Conservation (phyloP, 2,329 filamentous ascomycete genomes). For the Calonectria montana region DNA sequence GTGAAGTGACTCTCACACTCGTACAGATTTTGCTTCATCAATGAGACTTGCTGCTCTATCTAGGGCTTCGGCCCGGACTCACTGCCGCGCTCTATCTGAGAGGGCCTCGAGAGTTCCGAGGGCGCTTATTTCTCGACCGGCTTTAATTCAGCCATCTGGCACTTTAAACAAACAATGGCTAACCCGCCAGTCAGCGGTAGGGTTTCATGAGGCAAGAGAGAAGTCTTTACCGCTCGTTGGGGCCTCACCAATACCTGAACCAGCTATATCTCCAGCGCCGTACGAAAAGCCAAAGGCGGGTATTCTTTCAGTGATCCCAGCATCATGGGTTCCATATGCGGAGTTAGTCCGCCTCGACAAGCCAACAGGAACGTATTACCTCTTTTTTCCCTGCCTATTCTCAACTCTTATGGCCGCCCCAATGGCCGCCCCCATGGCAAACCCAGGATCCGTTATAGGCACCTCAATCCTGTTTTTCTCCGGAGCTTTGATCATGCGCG, state of each 20-base stretch:
- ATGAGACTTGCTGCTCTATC: conserved; percentile 40
- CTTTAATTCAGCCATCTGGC: conserved; percentile 16
- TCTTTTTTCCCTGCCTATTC: conserved; percentile 88
- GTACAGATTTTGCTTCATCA: conserved; percentile 20
- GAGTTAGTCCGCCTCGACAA: conserved; percentile 86
- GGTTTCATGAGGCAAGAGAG: conserved; percentile 40
- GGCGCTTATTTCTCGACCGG: conserved; percentile 18
- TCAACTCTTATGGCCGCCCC: conserved; percentile 84
- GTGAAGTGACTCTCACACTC: neutral
- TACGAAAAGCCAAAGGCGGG: conserved; percentile 80
- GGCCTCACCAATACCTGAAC: conserved; percentile 18
- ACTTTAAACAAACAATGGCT: conserved; percentile 22
- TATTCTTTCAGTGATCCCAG: conserved; percentile 75
- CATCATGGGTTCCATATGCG: conserved; percentile 80
- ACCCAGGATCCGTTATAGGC: conserved; percentile 70
- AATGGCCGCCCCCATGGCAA: conserved; percentile 69
- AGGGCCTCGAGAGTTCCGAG: conserved; percentile 21
- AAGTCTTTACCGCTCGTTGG: conserved; percentile 28
- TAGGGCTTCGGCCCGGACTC: conserved; percentile 38
- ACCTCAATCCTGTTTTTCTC: conserved; percentile 78
- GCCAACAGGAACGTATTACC: conserved; percentile 83
- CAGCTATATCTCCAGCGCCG: conserved; percentile 27
- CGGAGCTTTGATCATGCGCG: conserved; percentile 86
- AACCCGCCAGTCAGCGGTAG: conserved; percentile 28
- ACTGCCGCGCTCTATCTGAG: conserved; percentile 30